phyloP scores from a whole-genome alignment of 1,284 basidiomycete species.

The Somion occarium region DNA sequence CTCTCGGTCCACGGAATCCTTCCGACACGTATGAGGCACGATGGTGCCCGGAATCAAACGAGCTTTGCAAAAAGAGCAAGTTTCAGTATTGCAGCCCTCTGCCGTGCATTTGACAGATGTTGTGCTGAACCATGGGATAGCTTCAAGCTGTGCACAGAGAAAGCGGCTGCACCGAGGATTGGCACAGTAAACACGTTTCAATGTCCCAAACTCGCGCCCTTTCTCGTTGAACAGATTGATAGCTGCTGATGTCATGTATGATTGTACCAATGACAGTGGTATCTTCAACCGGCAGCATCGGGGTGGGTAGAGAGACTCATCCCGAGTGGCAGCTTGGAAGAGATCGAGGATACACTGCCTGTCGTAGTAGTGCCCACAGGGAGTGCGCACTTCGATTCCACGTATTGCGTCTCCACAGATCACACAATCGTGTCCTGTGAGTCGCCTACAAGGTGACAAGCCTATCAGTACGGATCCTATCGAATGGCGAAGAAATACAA shows the following conservation, averaged over 20 bases:
- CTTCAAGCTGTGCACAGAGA: slow-evolving; percentile 30
- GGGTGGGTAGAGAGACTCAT: slow-evolving; percentile 41
- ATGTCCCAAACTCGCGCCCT: slow-evolving; percentile 30
- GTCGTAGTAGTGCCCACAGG: slow-evolving; percentile 38
- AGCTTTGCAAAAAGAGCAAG: slow-evolving; percentile 34
- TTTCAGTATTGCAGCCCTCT: slow-evolving; percentile 23
- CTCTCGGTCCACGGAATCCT: slow-evolving; percentile 21
- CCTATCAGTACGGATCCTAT: neutral
- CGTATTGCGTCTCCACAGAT: slow-evolving; percentile 32
- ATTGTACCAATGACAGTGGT: slow-evolving; percentile 24
- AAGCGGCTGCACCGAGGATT: slow-evolving; percentile 35
- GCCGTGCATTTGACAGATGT: slow-evolving; percentile 17
- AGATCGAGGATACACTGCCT: slow-evolving; percentile 33
- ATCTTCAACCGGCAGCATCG: slow-evolving; percentile 37
- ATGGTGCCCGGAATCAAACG: slow-evolving; percentile 14
- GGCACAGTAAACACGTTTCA: slow-evolving; percentile 40
- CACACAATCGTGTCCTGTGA: slow-evolving; percentile 27
- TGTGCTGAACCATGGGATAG: slow-evolving; percentile 11
- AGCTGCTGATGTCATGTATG: slow-evolving; percentile 23
- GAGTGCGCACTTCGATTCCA: slow-evolving; percentile 27
- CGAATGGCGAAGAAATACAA: neutral
- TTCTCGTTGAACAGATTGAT: slow-evolving; percentile 26
- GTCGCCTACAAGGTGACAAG: slow-evolving; percentile 19
- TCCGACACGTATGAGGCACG: slow-evolving; percentile 21
- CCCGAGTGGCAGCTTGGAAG: slow-evolving; percentile 32